Evolutionary conservation across 2,329 filamentous ascomycete genomes (phyloP).

Genomic region (Trichophyton mentagrophytes): DNA sequence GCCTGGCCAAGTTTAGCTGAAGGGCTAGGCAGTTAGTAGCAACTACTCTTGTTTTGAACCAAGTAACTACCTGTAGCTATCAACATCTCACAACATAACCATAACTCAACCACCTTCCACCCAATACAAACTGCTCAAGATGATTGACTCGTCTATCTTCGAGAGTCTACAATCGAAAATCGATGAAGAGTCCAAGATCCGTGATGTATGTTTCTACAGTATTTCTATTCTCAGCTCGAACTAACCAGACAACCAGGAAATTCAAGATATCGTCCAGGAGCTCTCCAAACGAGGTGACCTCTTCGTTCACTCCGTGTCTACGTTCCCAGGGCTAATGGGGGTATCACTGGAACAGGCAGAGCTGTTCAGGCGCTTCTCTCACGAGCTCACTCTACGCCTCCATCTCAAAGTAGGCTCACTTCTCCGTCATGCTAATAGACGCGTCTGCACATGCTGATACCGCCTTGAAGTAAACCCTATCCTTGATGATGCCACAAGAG

Average conservation of each 20-base stretch:
- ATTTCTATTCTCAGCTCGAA: too few relatives aligned
- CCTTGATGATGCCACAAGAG: conserved; percentile 54
- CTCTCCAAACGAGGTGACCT: conserved; percentile 60
- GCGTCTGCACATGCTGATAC: neutral
- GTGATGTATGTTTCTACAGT: conserved; percentile 45
- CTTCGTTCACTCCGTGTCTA: neutral
- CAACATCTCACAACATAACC: neutral
- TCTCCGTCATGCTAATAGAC: neutral
- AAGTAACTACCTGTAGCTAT: too few relatives aligned
- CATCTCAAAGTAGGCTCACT: conserved; percentile 42
- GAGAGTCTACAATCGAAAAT: conserved; percentile 76
- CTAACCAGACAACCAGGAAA: conserved; percentile 38
- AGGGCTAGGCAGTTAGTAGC: too few relatives aligned
- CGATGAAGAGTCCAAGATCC: conserved; percentile 70
- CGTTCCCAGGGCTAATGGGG: neutral
- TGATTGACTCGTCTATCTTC: conserved; percentile 75
- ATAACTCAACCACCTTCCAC: conserved; percentile 14
- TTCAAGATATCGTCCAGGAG: conserved; percentile 66
- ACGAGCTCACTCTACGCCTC: conserved; percentile 75
- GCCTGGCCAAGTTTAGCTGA: too few relatives aligned
- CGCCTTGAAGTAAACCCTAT: conserved; percentile 50
- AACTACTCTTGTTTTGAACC: too few relatives aligned
- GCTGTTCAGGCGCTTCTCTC: conserved; percentile 73
- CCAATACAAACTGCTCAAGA: conserved; percentile 17
- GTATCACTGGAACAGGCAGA: conserved; percentile 41